Evolutionary conservation across 2,329 filamentous ascomycete genomes (phyloP).

Genomic region (Arthrobotrys sphaeroides): DNA sequence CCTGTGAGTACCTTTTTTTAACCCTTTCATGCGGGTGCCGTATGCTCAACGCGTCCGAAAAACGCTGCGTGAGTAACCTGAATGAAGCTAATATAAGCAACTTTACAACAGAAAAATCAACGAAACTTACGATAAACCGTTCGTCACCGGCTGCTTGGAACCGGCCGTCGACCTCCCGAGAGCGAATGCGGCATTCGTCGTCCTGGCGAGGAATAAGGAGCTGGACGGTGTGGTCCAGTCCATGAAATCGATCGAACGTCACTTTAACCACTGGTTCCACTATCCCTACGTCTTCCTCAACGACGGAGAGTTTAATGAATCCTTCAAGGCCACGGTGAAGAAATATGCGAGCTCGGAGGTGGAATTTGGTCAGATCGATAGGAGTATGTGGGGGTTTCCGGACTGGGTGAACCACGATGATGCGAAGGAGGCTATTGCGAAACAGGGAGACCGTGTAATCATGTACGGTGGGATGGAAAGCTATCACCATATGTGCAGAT

Average conservation of each 20-base stretch:
- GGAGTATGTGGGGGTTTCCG: slow-evolving; percentile 93
- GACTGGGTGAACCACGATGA: slow-evolving; percentile 96
- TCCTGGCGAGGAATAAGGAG: slow-evolving; percentile 95
- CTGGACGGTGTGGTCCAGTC: slow-evolving; percentile 95
- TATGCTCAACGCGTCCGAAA: slow-evolving; percentile 27
- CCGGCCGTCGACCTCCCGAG: slow-evolving; percentile 77
- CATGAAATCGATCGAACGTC: slow-evolving; percentile 95
- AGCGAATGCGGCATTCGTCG: slow-evolving; percentile 94
- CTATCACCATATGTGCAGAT: slow-evolving; percentile 98
- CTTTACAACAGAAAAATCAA: slow-evolving; percentile 79
- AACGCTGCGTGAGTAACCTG: not conserved
- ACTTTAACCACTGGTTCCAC: slow-evolving; percentile 99
- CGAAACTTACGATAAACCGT: slow-evolving; percentile 96
- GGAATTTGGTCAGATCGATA: slow-evolving; percentile 92
- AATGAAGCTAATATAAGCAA: slow-evolving; percentile 36
- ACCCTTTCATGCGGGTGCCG: slow-evolving; percentile 17
- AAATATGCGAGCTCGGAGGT: slow-evolving; percentile 90
- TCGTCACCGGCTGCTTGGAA: slow-evolving; percentile 86
- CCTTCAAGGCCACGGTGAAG: slow-evolving; percentile 84
- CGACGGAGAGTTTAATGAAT: slow-evolving; percentile 94
- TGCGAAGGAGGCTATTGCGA: slow-evolving; percentile 92
- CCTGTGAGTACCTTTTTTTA: slow-evolving; percentile 55
- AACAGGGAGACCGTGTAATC: slow-evolving; percentile 95
- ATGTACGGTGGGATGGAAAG: slow-evolving; percentile 99
- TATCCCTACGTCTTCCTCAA: slow-evolving; percentile 99